Evolutionary conservation across 371 early-diverging fungal species (phyloP), one percentile per base, ranked within the genome.

Genomic region (Blyttiomyces sp.): DNA sequence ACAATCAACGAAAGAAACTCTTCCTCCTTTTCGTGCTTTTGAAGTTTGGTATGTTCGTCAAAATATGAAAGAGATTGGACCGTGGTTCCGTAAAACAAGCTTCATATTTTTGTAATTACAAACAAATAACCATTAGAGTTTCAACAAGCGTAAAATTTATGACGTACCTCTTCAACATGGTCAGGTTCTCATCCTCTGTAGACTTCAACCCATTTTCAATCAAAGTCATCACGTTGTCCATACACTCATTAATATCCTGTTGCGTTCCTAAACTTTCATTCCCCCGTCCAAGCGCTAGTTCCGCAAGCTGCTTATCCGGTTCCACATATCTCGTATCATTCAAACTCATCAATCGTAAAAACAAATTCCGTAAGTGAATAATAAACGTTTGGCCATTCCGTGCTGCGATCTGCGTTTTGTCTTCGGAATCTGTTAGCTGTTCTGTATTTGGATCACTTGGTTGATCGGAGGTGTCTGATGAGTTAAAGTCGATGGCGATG

Each of bases 161-260:
- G 4, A 36, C 48, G 31, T 21, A 49, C 55, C 56, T 26, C 24
- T 49, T 44, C 28, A 62, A 39, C n/a, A 21, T 48, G 4, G 50
- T 17, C 4, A 58, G 34, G 17, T 39, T 43, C 4, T n/a, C 33
- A 21, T 54, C 60, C 2, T 42, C 66, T 2, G 52, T 27, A 36
- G 31, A 23, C 2, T 1, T 30, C 34, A 60, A 45, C 11, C 55
- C 57, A 42, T 49, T 73, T 55, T 88, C 86, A 0, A 86, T 71
- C 48, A 86, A 63, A 35, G 79, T 83, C 75, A 85, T 77, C 35
- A 86, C 78, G 43, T 84, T 84, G 24, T 86, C 84, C 89, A 88
- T 87, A 55, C 85, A 86, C 67, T 88, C 89, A 45, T 54, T 59
- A 0, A 51, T 51, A 49, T 66, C 66, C 44, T 66, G 66, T 31